Evolutionary conservation across 257 asterid species (phyloP).

Genomic region (Plantago ovata): DNA sequence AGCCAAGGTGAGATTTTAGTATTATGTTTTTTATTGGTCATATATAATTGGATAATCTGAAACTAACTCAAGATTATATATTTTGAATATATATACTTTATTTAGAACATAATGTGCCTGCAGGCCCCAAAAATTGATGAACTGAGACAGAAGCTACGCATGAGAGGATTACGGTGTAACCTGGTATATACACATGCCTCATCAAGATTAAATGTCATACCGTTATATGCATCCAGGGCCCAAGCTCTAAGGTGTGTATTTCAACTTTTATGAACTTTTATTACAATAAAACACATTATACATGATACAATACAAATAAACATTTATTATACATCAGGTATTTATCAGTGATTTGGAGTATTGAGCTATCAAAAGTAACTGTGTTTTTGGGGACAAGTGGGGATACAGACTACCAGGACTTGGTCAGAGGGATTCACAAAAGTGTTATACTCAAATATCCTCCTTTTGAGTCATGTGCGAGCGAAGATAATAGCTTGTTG

Average conservation of each 20-base stretch:
- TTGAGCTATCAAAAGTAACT: conserved; percentile 45
- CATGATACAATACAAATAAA: background rate
- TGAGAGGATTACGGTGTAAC: conserved; percentile 72
- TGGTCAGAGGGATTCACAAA: conserved; percentile 61
- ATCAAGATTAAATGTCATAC: conserved; percentile 49
- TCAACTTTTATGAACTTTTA: conserved; percentile 9
- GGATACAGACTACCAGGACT: conserved; percentile 51
- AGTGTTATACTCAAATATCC: conserved; percentile 48
- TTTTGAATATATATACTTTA: conserved; percentile 7
- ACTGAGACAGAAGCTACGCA: conserved; percentile 53
- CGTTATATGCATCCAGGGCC: conserved; percentile 60
- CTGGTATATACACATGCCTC: conserved; percentile 51
- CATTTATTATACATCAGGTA: conserved; percentile 34
- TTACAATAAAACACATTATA: background rate
- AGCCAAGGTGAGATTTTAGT: conserved; percentile 39
- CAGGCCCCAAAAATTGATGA: conserved; percentile 52
- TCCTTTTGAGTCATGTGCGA: conserved; percentile 6
- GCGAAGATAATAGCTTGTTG: conserved; percentile 36
- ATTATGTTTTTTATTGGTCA: conserved; percentile 1
- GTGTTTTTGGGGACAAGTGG: conserved; percentile 66
- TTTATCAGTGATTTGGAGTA: conserved; percentile 54
- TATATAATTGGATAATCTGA: conserved; percentile 1
- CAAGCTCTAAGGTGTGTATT: conserved; percentile 54
- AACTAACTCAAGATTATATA: conserved; percentile 1
- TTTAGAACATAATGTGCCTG: background rate